Base-by-base conservation (phyloP, 768 basidiomycete species). In the Amanita subjunquillea region DNA sequence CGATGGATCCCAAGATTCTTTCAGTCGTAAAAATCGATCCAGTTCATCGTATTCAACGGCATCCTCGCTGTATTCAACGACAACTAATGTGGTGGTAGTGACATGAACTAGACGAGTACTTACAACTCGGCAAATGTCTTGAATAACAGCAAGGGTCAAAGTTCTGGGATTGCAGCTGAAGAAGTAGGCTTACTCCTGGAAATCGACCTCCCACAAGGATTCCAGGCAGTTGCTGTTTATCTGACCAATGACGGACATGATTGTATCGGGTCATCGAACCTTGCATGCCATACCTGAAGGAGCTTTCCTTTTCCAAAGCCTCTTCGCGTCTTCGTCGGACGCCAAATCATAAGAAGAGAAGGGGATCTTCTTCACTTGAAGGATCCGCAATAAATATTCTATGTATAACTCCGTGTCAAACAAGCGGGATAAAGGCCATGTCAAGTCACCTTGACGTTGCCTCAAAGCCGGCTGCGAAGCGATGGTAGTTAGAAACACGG, bases 401-500 rank as follows among this genome's bases (percentile, higher is more conserved):
- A 17, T 17, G 17, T 17, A 65, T 13, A 23, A 17, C 40, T 41
- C n/a, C 22, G 23, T 29, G 32, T 56, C 52, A 42, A 37, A 47
- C n/a, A n/a, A 10, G 15, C 6, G 6, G 6, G 32, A 7, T n/a
- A 43, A 25, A 4, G 20, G 32, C 49, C 22, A 42, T 9, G 6
- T 25, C n/a, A 50, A 47, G 36, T 30, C 42, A 83, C 89, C 88
- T 79, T 92, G 90, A 23, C 87, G 81, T 59, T 85, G 80, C 57
- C 90, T 73, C 55, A 92, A 73, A 48, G 78, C 76, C 1, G 86
- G 80, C 62, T 90, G 85, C 45, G 87, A 87, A 2, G 84, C 85
- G 57, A 92, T 91, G 13, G 91, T 92, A n/a, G 91, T 92, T 51
- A 91, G 75, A 65, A 89, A 91, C 38, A 87, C 62, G 59, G 86